A percentile compares a stretch with the other conserved stretches of the same genome.
Conservation (phyloP, 495 filamentous ascomycete species). For the Hypoxylon fragiforme region DNA sequence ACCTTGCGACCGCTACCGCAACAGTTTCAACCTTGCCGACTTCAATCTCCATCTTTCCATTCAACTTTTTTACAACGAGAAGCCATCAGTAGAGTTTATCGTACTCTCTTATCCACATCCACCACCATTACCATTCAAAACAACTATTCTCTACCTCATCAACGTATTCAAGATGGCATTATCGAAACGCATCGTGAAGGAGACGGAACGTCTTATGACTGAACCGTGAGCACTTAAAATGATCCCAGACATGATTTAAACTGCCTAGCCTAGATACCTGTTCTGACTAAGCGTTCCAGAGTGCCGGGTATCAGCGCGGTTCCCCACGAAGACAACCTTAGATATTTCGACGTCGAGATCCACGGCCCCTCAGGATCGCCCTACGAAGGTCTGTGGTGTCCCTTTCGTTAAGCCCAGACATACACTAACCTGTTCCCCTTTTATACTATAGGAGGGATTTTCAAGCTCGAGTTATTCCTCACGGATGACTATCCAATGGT, state of each 20-base stretch:
- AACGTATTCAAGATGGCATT: constrained; percentile 69
- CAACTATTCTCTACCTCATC: not conserved
- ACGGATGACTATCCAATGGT: constrained; percentile 99
- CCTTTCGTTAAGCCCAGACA: not conserved
- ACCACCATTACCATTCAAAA: too few relatives aligned
- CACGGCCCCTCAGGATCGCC: constrained; percentile 92
- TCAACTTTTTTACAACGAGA: too few relatives aligned
- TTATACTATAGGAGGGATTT: constrained; percentile 77
- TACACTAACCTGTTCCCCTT: constrained; percentile 7
- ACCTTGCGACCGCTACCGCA: too few relatives aligned
- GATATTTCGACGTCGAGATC: constrained; percentile 97
- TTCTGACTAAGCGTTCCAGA: constrained; percentile 49
- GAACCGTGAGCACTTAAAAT: constrained; percentile 72
- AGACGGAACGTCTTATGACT: constrained; percentile 95
- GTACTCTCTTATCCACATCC: not conserved
- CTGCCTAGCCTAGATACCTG: too few relatives aligned
- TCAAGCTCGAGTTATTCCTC: constrained; percentile 97
- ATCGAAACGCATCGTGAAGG: constrained; percentile 96
- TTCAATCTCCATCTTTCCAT: too few relatives aligned
- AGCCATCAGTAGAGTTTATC: too few relatives aligned
- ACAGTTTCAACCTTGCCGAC: too few relatives aligned
- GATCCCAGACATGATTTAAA: not conserved
- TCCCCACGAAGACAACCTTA: constrained; percentile 97
- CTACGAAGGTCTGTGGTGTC: constrained; percentile 70
- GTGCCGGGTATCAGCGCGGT: constrained; percentile 96